Evolutionary conservation across 768 basidiomycete species (phyloP), one percentile per base, ranked within the genome.

Genomic region (Boletus reticulatus): DNA sequence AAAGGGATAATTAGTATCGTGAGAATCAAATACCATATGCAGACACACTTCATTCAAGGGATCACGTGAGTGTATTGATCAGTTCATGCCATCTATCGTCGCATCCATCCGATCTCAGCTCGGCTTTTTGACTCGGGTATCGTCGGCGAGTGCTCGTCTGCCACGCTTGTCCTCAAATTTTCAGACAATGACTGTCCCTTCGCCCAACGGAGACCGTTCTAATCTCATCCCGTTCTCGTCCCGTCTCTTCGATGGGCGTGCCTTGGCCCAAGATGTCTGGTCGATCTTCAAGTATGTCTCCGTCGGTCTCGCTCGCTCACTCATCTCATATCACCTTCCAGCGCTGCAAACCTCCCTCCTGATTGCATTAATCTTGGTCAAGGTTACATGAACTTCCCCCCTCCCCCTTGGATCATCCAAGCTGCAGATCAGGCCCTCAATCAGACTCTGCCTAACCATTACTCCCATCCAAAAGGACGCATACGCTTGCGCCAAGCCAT

Each of bases 361-460:
- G 92, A 98, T 68, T 93, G 92, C 61, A 89, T 99, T 68, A 99
- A 99, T 73, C 87, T 99, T 43, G 96, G 96, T 5, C 96, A 87
- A 71, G 89, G 89, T 5, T 95, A 93, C 74, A 95, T 95, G 93
- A 94, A 94, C 77, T 95, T 94, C 68, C 70, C 84, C 1, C 93
- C 93, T 16, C 92, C 93, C 3, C 64, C 78, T 55, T 94, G 90
- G 88, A 80, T 95, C 54, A 83, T 78, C 41, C 77, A 86, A 19
- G 89, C 88, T 1, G 92, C 90, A 5, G 78, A 83, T 47, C 76
- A 81, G 20, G 92, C 93, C 0, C 74, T 95, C 41, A 73, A 74
- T 42, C 68, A 72, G 19, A 80, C 90, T 16, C 76, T 78, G 13
- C 72, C 84, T 8, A 94, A 93, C 72, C 94, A 95, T 68, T 95